These are phyloP conservation scores for Austroboletus eburneus DNA, from an alignment of 768 basidiomycete species.

Conservation along the genomic window DNA sequence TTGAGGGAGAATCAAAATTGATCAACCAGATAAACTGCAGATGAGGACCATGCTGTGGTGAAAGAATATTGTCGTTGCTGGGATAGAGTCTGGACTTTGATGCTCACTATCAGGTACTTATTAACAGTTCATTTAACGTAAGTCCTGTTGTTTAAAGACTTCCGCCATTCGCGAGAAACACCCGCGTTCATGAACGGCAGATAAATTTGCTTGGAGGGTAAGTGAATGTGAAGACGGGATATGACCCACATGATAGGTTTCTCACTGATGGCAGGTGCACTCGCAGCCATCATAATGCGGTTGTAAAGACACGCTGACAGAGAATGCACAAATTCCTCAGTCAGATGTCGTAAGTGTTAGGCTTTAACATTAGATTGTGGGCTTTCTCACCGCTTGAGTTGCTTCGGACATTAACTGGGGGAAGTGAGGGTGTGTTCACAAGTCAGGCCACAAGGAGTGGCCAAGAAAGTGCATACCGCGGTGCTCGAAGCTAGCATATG, in stretches of 20 bases:
- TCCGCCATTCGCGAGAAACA: neutral
- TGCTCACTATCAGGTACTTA: neutral
- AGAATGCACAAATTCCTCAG: neutral
- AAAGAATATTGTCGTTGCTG: neutral
- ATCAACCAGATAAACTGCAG: conserved; percentile 13
- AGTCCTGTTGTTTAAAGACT: neutral
- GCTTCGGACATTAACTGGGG: conserved; percentile 2
- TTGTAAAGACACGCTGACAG: neutral
- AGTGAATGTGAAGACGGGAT: conserved; percentile 4
- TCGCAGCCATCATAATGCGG: neutral
- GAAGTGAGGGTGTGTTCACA: neutral
- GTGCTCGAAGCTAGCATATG: conserved; percentile 3
- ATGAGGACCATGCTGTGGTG: conserved; percentile 3
- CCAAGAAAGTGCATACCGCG: conserved; percentile 1
- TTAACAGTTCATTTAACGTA: conserved; percentile 16
- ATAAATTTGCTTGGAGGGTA: neutral
- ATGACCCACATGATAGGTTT: neutral
- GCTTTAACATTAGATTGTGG: conserved; percentile 12
- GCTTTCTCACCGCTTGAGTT: conserved; percentile 20
- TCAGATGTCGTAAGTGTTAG: conserved; percentile 6
- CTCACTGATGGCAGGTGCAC: neutral
- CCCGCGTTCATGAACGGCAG: conserved; percentile 1
- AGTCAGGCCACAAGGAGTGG: conserved; percentile 1
- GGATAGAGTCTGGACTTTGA: conserved; percentile 2
- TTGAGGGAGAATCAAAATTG: conserved; percentile 23